These are phyloP conservation scores for Melaleuca quinquenervia DNA, from an alignment of 345 rosid species.

Conservation along the genomic window DNA sequence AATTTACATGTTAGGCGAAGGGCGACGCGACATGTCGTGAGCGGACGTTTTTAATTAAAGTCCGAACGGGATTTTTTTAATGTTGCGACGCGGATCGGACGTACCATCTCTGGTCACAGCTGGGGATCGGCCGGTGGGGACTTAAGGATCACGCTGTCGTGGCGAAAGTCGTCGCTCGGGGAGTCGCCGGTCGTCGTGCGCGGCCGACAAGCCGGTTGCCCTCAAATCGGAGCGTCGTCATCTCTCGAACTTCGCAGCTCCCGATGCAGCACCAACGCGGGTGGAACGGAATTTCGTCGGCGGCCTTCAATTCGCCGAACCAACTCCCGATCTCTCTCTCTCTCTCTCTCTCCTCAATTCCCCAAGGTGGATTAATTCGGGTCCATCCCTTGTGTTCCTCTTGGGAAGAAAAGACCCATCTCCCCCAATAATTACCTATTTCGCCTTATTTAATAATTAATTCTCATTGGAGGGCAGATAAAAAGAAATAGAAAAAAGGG, in stretches of 20 bases:
- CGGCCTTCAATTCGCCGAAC: background rate
- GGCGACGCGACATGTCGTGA: too few relatives aligned
- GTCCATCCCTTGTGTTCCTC: background rate
- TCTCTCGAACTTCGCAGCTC: background rate
- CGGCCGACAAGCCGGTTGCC: background rate
- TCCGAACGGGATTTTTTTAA: too few relatives aligned
- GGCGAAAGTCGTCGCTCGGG: background rate
- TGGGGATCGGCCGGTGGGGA: background rate
- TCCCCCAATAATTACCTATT: background rate
- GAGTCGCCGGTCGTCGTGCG: background rate
- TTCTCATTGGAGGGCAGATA: background rate
- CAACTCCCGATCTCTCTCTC: background rate
- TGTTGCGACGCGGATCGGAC: too few relatives aligned
- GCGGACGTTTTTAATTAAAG: too few relatives aligned
- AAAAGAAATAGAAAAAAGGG: background rate
- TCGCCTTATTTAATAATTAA: background rate
- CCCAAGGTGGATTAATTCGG: background rate
- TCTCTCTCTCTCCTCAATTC: background rate
- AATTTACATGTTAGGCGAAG: too few relatives aligned
- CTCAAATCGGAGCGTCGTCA: background rate
- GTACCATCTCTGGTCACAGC: background rate
- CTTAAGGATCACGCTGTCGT: background rate
- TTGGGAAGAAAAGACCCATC: background rate
- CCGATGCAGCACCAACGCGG: background rate
- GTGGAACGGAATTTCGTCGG: background rate